These are phyloP conservation scores for Penicillium frequentans DNA, from an alignment of 2,329 filamentous ascomycete species.

Conservation along the genomic window DNA sequence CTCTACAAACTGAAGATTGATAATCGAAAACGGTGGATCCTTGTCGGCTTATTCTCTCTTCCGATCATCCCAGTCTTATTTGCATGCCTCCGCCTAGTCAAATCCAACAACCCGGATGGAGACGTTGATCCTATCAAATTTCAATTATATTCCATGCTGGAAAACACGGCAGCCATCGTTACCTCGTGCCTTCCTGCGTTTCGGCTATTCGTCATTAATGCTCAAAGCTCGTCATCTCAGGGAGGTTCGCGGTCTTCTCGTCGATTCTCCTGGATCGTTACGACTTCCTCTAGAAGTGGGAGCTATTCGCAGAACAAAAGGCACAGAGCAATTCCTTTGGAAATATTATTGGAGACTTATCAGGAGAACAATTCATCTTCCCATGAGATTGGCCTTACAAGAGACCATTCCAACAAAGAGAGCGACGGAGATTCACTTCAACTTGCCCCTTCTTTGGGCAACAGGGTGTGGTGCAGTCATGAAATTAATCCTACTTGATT, in stretches of 20 bases:
- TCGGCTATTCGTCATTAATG: background rate
- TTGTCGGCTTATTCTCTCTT: background rate
- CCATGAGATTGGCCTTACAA: background rate
- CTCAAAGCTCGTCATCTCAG: background rate
- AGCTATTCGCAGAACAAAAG: background rate
- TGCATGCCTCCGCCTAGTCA: constrained; percentile 2
- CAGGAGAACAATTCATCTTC: background rate
- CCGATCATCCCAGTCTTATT: constrained; percentile 6
- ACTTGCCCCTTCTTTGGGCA: background rate
- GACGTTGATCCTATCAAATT: constrained; percentile 9
- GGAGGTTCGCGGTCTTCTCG: background rate
- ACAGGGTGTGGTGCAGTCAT: background rate
- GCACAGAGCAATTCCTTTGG: background rate
- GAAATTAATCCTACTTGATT: background rate
- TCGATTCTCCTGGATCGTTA: background rate
- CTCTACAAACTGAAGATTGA: background rate
- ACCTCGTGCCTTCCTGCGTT: background rate
- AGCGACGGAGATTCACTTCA: background rate
- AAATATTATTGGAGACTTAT: background rate
- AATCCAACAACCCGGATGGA: background rate
- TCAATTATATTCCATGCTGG: constrained; percentile 1
- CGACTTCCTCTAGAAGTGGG: background rate
- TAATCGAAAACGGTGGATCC: background rate
- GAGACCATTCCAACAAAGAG: background rate
- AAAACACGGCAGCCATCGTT: background rate